A percentile compares a stretch with the other conserved stretches of the same genome.
phyloP scores from a whole-genome alignment of 2,329 filamentous ascomycete genomes.

The Xylaria arbuscula region DNA sequence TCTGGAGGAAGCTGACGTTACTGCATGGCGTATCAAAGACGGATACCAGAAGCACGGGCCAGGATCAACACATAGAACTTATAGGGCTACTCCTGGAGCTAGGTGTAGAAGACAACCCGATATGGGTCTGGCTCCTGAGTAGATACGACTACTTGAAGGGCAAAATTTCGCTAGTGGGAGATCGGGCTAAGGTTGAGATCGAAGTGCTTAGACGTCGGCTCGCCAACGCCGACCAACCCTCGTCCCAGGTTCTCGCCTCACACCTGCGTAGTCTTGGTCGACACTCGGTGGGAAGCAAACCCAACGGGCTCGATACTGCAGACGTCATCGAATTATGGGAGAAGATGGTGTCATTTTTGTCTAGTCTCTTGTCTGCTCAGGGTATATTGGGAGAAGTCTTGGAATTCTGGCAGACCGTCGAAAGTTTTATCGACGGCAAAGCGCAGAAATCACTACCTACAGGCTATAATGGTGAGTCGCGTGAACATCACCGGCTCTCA shows the following conservation, averaged over 20 bases:
- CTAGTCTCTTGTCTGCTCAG: conserved; percentile 77
- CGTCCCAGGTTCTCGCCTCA: conserved; percentile 73
- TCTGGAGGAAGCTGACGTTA: conserved; percentile 84
- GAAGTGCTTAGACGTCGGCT: conserved; percentile 88
- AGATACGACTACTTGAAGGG: conserved; percentile 89
- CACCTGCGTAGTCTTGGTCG: conserved; percentile 80
- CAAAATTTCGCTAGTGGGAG: conserved; percentile 82
- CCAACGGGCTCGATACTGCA: conserved; percentile 76
- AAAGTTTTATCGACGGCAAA: conserved; percentile 88
- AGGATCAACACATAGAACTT: conserved; percentile 90
- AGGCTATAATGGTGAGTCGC: conserved; percentile 84
- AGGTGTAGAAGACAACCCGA: conserved; percentile 94
- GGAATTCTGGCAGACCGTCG: conserved; percentile 92
- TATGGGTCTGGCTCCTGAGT: conserved; percentile 94
- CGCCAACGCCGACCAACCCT: conserved; percentile 77
- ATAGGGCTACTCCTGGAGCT: conserved; percentile 91
- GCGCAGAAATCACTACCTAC: conserved; percentile 82
- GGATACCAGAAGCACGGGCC: conserved; percentile 66
- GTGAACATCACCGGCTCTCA: conserved; percentile 82
- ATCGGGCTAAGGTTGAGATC: conserved; percentile 90
- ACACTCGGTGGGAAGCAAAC: conserved; percentile 70
- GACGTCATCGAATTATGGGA: conserved; percentile 94
- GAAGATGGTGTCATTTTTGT: conserved; percentile 80
- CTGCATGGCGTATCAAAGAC: conserved; percentile 67
- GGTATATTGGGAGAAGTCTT: conserved; percentile 90